Base-by-base conservation (phyloP, 192 early-diverging fungal genomes). In the Oehlia diaphana region DNA sequence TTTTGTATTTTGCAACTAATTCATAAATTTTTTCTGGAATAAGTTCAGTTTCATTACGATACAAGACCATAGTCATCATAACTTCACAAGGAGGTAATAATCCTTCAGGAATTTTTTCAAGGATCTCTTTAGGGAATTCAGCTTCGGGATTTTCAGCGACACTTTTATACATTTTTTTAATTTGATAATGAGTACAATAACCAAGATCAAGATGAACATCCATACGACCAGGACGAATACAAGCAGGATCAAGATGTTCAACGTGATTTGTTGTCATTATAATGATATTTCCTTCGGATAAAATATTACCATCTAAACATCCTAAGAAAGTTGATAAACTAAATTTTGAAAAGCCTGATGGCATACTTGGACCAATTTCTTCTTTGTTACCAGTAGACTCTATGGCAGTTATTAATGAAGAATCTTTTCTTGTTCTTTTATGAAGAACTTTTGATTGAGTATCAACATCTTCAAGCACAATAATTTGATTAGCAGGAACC, bases 191-290 rank as follows among this genome's bases (percentile, higher is more conserved):
- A 31, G 91, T 91, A 35, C 84, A 84, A 83, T 90, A 89, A 2
- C 83, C 86, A n/a, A 92, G 81, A 63, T 89, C 82, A 13, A 92
- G 76, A 77, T 89, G 89, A n/a, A 91, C 33, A 76, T 92, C 91
- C 82, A 92, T 91, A 28, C 91, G 86, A 67, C 90, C 91, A 19
- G 91, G 88, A 26, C 91, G 82, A 21, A 72, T 14, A 9, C 91
- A 80, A 12, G 91, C 91, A n/a, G 91, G 88, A 79, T 92, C 91
- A 31, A 92, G 76, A 28, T 84, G 65, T 69, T 91, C 90, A 16
- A 87, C 79, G 74, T 92, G 90, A 81, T 92, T 92, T 3, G 90
- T 85, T 5, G 91, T 92, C 90, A 92, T 91, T 74, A 92, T 88
- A 65, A 92, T 84, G n/a, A 91, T 82, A 31, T 86, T 87, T 26